These are phyloP conservation scores for Pseudonitzschia multiseries DNA, from an alignment of 108 stramenopile species.

Conservation along the genomic window DNA sequence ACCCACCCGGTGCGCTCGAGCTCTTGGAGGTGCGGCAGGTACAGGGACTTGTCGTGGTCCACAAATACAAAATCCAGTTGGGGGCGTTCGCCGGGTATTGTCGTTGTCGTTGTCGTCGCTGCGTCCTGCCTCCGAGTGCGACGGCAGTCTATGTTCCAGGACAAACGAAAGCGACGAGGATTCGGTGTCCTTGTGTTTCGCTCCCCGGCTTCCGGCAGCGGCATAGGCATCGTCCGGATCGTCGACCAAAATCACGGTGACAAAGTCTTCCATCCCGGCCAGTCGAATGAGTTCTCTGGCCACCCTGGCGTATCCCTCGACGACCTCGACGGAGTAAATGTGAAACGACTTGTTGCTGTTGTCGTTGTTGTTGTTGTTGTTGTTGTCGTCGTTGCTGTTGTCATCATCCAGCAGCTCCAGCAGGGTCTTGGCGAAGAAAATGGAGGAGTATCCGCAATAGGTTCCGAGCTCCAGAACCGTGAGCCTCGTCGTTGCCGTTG, in stretches of 20 bases:
- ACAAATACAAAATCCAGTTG: slow-evolving; percentile 72
- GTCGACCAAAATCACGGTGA: slow-evolving; percentile 44
- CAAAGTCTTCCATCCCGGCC: slow-evolving; percentile 50
- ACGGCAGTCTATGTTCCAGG: neutral
- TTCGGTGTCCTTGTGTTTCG: slow-evolving; percentile 14
- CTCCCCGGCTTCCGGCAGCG: neutral
- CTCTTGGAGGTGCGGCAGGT: slow-evolving; percentile 65
- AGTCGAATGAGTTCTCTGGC: slow-evolving; percentile 60
- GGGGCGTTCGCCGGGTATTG: neutral
- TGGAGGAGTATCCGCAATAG: slow-evolving; percentile 85
- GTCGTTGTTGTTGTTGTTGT: slow-evolving; percentile 14
- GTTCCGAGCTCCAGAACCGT: slow-evolving; percentile 76
- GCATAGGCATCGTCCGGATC: neutral
- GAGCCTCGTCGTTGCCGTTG: neutral
- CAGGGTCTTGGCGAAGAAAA: slow-evolving; percentile 50
- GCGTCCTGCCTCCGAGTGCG: too few species aligned
- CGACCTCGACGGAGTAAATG: slow-evolving; percentile 70
- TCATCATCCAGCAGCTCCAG: slow-evolving; percentile 2
- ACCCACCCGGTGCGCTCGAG: slow-evolving; percentile 56
- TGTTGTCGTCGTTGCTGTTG: neutral
- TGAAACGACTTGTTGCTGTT: slow-evolving; percentile 28
- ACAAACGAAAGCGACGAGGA: slow-evolving; percentile 4
- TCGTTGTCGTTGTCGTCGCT: neutral
- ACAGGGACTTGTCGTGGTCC: slow-evolving; percentile 89
- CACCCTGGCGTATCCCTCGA: slow-evolving; percentile 45